Conservation (phyloP, 768 basidiomycete species). For the Chiua virens region DNA sequence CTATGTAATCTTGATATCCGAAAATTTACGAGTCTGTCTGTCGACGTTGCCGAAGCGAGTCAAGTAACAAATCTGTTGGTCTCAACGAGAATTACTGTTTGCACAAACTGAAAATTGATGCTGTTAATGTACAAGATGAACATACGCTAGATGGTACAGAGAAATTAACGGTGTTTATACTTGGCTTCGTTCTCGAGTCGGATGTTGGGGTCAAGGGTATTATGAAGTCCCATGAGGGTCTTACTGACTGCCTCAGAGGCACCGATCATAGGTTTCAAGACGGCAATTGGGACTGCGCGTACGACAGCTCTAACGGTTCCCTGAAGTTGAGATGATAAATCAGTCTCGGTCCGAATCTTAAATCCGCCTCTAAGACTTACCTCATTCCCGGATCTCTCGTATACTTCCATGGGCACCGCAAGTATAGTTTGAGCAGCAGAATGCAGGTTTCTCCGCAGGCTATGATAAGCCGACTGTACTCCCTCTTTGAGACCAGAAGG, state of each 20-base stretch:
- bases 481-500: constrained; percentile 84
- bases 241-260: constrained; percentile 96
- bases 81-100: too few relatives aligned
- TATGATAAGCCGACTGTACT: constrained; percentile 87
- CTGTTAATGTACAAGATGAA: constrained; percentile 14
- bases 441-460: constrained; percentile 80
- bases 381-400: constrained; percentile 91
- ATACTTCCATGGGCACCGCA: constrained; percentile 98
- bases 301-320: constrained; percentile 93
- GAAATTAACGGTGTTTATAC: constrained; percentile 75
- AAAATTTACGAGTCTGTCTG: not conserved
- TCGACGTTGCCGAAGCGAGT: not conserved
- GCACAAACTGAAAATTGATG: not conserved
- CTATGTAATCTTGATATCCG: not conserved
- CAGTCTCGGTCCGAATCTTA: not conserved
- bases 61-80: too few relatives aligned
- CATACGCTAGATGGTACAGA: constrained; percentile 22
- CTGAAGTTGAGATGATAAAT: constrained; percentile 39
- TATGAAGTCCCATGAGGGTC: constrained; percentile 90
- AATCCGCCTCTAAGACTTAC: constrained; percentile 40
- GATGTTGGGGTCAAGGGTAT: constrained; percentile 85
- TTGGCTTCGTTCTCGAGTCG: constrained; percentile 87
- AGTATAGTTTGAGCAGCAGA: constrained; percentile 98
- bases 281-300: constrained; percentile 95
- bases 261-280: constrained; percentile 97